Evolutionary conservation across 352 stramenopile species (phyloP).

Genomic region (Phytophthora melonis): DNA sequence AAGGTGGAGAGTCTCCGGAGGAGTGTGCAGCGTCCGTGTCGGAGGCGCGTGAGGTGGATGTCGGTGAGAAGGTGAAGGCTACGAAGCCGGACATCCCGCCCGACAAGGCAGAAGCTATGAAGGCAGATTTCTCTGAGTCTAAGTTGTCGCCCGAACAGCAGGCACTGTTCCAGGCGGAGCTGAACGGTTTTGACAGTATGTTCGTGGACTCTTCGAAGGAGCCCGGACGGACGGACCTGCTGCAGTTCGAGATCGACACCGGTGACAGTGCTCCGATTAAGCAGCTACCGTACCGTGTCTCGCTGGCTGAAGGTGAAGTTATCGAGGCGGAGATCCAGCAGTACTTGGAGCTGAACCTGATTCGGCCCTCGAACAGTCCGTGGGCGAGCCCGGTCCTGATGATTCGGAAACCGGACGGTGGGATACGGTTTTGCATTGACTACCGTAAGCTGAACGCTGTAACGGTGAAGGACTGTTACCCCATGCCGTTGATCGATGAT

Average conservation of each 20-base stretch:
- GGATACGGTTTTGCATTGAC: slow-evolving; percentile 27
- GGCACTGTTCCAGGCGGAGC: no score
- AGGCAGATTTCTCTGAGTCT: slow-evolving; percentile 5
- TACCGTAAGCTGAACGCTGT: slow-evolving; percentile 17
- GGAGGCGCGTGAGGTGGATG: neutral
- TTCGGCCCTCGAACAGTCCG: slow-evolving; percentile 7
- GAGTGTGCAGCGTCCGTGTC: neutral
- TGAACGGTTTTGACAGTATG: no score
- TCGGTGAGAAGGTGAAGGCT: neutral
- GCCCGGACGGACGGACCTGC: no score
- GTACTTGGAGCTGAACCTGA: slow-evolving; percentile 7
- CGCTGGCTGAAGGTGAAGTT: slow-evolving; percentile 11
- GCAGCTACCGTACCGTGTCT: slow-evolving; percentile 15
- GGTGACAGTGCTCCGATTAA: slow-evolving; percentile 11
- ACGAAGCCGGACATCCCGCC: neutral
- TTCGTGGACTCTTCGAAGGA: no score
- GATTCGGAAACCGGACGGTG: neutral
- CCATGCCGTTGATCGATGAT: slow-evolving; percentile 23
- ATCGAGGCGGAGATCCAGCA: slow-evolving; percentile 18
- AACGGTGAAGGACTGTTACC: slow-evolving; percentile 17
- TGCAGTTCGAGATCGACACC: neutral
- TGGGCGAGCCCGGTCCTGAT: slow-evolving; percentile 16
- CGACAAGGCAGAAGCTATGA: neutral
- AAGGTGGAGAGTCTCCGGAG: neutral
- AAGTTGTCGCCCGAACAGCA: neutral